phyloP scores from a whole-genome alignment of 768 basidiomycete species.

The Termitomyces sp. region DNA sequence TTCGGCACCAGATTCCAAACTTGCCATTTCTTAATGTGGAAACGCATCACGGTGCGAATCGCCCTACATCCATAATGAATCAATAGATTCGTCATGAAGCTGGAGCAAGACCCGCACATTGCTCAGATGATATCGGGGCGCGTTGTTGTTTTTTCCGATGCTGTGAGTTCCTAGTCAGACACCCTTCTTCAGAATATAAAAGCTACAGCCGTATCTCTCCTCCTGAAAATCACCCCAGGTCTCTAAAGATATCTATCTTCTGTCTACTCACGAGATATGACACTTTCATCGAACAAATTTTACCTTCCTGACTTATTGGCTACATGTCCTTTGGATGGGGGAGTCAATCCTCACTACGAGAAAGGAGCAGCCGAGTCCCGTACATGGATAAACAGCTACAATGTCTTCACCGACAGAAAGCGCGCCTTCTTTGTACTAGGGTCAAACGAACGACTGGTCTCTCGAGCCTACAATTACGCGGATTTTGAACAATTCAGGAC shows the following conservation, averaged over 20 bases:
- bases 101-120: constrained; percentile 17
- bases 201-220: not conserved
- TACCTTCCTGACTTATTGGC: constrained; percentile 54
- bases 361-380: constrained; percentile 54
- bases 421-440: constrained; percentile 62
- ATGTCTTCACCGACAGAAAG: constrained; percentile 56
- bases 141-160: constrained; percentile 23
- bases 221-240: not conserved
- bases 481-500: constrained; percentile 55
- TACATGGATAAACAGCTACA: constrained; percentile 59
- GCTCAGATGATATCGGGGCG: constrained; percentile 30
- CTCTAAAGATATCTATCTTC: constrained; percentile 5
- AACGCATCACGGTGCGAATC: constrained; percentile 24
- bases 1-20: constrained; percentile 22
- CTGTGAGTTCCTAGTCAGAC: constrained; percentile 10
- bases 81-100: constrained; percentile 31
- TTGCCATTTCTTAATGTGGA: constrained; percentile 21
- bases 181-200: constrained; percentile 5
- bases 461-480: constrained; percentile 58
- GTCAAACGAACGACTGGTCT: constrained; percentile 57
- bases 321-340: constrained; percentile 41
- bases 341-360: constrained; percentile 54
- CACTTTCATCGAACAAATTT: constrained; percentile 30
- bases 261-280: constrained; percentile 16
- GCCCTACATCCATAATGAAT: constrained; percentile 26